Evolutionary conservation across 73 alveolate species (phyloP), one percentile per base, ranked within the genome.

Genomic region (Blepharisma stoltei): DNA sequence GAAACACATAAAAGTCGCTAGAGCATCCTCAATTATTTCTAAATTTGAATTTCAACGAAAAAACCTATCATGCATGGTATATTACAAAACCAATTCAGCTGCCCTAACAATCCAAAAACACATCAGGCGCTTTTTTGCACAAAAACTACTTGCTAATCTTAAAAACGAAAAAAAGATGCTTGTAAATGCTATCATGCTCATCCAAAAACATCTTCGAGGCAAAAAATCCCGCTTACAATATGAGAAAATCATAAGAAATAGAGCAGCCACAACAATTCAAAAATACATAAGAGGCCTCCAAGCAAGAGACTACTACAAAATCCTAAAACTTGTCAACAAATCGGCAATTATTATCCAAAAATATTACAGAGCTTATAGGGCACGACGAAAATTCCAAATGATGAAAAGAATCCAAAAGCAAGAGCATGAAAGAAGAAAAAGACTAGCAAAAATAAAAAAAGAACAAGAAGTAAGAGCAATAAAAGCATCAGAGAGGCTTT

Each of bases 321-420:
- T 60, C 18, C 4, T 60, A 14, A 60, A 60, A 60, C 14, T 9
- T 2, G 46, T 60, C 18, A 14, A 43, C 2, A 48, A n/a, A 71
- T 43, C 81, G 0, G 81, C 71, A 11, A 48, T 71, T 18, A 18
- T 71, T 9, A 71, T 71, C 7, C 81, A 71, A 71, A 53, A 47
- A 11, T 44, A 43, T n/a, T 71, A 8, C 54, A 7, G 81, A 71
- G 71, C 73, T 6, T 71, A 11, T 53, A 23, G 5, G 18, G 68
- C 46, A 1, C 20, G 81, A 44, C 21, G 43, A 75, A 32, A 14
- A 23, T 71, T 27, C 46, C 25, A 27, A n/a, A 45, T 71, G 44
- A 53, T 43, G 81, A 53, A 46, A 11, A 71, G 25, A 53, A 18
- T 43, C 8, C n/a, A 53, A 6, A 18, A 46, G 25, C 73, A 71